Evolutionary conservation across 441 rosid genomes (phyloP).

Genomic region (Populus hybrid): DNA sequence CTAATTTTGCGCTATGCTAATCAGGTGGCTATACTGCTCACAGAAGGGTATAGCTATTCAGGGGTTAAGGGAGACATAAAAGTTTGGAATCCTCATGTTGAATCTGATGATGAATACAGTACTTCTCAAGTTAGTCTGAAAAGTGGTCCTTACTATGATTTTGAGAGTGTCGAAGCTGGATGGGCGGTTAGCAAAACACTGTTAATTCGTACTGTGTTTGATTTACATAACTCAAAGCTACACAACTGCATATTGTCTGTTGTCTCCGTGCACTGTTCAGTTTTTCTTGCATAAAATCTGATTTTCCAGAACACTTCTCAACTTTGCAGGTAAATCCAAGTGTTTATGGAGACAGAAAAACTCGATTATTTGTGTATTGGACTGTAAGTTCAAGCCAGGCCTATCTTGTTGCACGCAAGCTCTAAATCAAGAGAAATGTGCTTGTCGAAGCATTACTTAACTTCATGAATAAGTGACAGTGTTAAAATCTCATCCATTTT

Average conservation of each 20-base stretch:
- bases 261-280: no score
- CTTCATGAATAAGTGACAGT: neutral
- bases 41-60: conserved; percentile 45
- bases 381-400: conserved; percentile 43
- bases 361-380: conserved; percentile 61
- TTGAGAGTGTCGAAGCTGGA: conserved; percentile 63
- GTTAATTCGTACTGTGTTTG: neutral
- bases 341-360: conserved; percentile 50
- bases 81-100: conserved; percentile 66
- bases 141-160: conserved; percentile 39
- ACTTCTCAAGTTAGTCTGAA: conserved; percentile 47
- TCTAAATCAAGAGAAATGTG: neutral
- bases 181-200: conserved; percentile 51
- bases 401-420: neutral
- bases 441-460: neutral
- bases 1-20: neutral
- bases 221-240: neutral
- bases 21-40: conserved; percentile 52
- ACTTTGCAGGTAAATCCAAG: conserved; percentile 61
- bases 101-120: conserved; percentile 49
- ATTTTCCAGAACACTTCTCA: neutral
- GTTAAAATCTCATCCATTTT: neutral
- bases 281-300: neutral
- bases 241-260: neutral
- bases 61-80: conserved; percentile 63